Base-by-base conservation (phyloP, 2,329 filamentous ascomycete species). In the Apiospora arundinis region DNA sequence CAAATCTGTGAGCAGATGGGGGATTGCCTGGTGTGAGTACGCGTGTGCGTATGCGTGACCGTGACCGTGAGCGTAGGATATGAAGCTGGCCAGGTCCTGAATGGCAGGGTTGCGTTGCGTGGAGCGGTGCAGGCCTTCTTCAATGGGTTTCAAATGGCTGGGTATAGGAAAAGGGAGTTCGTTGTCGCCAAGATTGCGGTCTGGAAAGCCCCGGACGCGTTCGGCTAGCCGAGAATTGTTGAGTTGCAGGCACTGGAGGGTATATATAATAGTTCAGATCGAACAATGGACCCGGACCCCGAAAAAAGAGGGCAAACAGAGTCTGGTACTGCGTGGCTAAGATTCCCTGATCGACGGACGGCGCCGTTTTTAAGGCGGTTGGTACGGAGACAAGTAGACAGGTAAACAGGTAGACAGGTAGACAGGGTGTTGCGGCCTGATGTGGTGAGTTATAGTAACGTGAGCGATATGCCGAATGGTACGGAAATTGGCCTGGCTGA, bases 261-360 rank as follows among this genome's bases (percentile, higher is more conserved):
- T 56, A 56, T 56, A 56, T 56, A 56, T 56, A 56, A 56, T 56
- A 56, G 49, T 56, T 56, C 49, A 56, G 49, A 56, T 56, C 49
- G 49, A 56, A 56, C 49, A 56, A 56, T 56, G 49, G 49, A 18
- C 49, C 49, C 49, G 49, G 49, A 18, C 49, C 49, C 49, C 49
- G 49, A 56, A 56, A 56, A 52, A 56, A 56, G 49, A 56, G 49
- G 49, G 25, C 49, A 56, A 32, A 32, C 49, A 56, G 49, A 56
- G 49, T 18, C 16, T 21, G 49, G 28, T 32, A 18, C 28, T 56
- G 49, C 49, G 49, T 32, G 49, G 49, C 49, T 56, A 28, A 32
- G 49, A 56, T 56, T 56, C 49, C 49, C 25, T 56, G 49, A 56
- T 56, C 49, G 49, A 56, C 49, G 49, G 49, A 56, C 23, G 49